Evolutionary conservation across 2,329 filamentous ascomycete species (phyloP), one percentile per base, ranked within the genome.

Genomic region (Aureobasidium sp.): DNA sequence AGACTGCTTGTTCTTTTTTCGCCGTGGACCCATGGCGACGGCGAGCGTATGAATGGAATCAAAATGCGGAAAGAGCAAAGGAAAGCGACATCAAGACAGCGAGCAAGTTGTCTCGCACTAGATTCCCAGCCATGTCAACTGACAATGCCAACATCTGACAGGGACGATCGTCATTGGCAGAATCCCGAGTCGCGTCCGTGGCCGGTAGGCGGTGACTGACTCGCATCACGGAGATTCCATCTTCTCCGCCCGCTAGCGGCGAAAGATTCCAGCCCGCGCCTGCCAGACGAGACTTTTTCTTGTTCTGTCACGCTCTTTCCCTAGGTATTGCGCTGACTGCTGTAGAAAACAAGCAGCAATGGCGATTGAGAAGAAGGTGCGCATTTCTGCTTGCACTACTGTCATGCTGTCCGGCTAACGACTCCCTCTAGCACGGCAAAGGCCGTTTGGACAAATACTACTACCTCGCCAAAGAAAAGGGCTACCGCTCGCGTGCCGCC

Each of bases 381-480:
- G 71, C 45, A 60, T 31, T 39, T 12, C n/a, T 63, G 42, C n/a
- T 54, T 37, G 4, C 33, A 61, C 31, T 42, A 6, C 37, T 17
- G 66, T 14, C 39, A 49, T 22, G 15, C 53, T 53, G 22, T 45
- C 45, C 33, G 5, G 14, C 57, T 50, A 44, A 42, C 57, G 3
- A 6, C 15, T 29, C 29, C 19, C 9, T 35, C 62, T 60, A 84
- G 83, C 89, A 96, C 79, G 93, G 91, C 78, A 97, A 97, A 80
- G 93, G 93, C 76, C 92, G 93, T 84, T 82, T 97, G 71, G 94
- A 99, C 78, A 97, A 97, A 78, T 97, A 92, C 90, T 99, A 97
- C 78, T 93, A 92, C 74, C 86, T 97, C 70, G 94, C 94, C 65
- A 99, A 99, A 77, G 94, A 99, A 75, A 97, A 97, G 77, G 94